phyloP scores from a whole-genome alignment of 306 rosid genomes.

The Vigna unguiculata region DNA sequence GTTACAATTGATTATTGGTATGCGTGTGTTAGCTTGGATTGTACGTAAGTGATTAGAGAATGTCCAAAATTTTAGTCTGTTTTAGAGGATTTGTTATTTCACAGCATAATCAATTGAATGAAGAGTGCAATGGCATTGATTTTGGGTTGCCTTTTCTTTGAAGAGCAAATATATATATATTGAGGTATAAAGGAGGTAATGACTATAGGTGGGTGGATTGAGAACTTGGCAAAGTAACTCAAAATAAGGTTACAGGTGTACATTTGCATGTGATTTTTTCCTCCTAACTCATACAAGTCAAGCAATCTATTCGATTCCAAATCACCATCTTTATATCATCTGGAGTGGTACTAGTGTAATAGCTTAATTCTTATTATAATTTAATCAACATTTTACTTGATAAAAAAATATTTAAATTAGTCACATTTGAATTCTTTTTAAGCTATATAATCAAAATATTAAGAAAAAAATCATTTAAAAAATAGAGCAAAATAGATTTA shows the following conservation, averaged over 20 bases:
- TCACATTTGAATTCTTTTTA: background rate
- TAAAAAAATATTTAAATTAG: too few relatives aligned
- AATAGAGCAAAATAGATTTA: background rate
- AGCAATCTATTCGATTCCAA: slow-evolving; percentile 17
- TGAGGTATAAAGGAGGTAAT: background rate
- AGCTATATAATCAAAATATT: background rate
- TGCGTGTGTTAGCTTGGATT: too few relatives aligned
- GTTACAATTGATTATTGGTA: background rate
- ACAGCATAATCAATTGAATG: slow-evolving; percentile 1
- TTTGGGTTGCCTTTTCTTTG: slow-evolving; percentile 5
- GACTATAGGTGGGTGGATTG: background rate
- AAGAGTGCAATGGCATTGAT: background rate
- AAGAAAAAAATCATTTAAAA: background rate
- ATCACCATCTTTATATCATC: background rate
- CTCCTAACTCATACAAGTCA: background rate
- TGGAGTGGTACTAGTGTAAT: background rate
- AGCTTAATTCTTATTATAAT: background rate
- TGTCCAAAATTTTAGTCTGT: background rate
- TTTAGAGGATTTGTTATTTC: slow-evolving; percentile 11
- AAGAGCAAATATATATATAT: background rate
- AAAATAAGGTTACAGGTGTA: slow-evolving; percentile 30
- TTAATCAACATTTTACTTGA: too few relatives aligned
- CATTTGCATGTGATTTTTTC: slow-evolving; percentile 15
- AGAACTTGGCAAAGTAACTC: slow-evolving; percentile 33
- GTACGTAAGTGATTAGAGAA: background rate